Evolutionary conservation across 352 stramenopile species (phyloP), one percentile per base, ranked within the genome.

Genomic region (Phytophthora litchii): DNA sequence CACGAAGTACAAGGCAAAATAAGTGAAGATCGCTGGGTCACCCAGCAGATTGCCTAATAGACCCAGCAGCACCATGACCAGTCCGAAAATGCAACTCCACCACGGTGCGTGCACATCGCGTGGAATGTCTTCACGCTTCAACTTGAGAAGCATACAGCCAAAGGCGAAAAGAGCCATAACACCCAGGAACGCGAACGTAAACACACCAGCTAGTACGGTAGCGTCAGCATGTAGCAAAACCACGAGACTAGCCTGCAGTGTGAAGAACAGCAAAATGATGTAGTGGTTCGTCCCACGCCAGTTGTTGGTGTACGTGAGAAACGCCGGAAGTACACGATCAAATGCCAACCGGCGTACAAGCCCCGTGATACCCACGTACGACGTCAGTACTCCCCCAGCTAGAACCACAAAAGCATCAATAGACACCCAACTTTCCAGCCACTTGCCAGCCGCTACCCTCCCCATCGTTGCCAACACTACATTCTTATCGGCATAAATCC

Each of bases 101-200:
- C 90, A 96, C 21, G 84, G 81, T 16, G 89, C 88, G 32, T 86
- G 73, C 16, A 95, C 80, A 25, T 96, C 85, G n/a, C 92, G 76
- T 8, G 90, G 91, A 34, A 98, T 92, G 20, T 88, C 78, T 65
- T 94, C 88, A 17, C 92, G 76, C 70, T 98, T 98, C 44, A 96
- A 70, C 64, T 97, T 97, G 34, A 98, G 85, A 29, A 97, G 37
- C 60, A 97, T 96, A 60, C 88, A 97, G 6, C 91, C 91, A 52
- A 93, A 83, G 4, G 88, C 89, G 46, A 97, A 98, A 20, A 97
- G 78, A 17, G 77, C 83, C 89, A 98, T 97, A 11, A 98, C 84
- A 1, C 80, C 80, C 8, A 98, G 63, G 54, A 97, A 98, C 5
- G 91, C 83, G 53, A 96, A 96, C 20, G 86, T 97, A 61, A 97